Percentiles rank a stretch among this genome's conserved stretches.
phyloP scores from a whole-genome alignment of 2,329 filamentous ascomycete genomes.

The Fusarium algeriense region DNA sequence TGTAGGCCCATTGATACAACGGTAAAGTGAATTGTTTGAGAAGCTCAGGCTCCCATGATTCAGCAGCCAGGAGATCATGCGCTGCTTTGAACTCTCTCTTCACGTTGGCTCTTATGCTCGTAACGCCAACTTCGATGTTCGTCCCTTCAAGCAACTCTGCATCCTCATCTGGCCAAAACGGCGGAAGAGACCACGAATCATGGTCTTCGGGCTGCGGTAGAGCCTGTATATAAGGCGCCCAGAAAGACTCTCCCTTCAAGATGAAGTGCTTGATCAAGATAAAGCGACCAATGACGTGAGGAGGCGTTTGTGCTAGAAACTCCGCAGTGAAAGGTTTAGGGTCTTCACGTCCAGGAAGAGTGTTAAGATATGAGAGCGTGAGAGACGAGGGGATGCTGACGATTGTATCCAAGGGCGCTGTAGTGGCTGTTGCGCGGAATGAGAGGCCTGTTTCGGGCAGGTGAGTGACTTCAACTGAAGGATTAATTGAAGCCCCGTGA shows the following conservation, averaged over 20 bases:
- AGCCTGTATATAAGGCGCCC: conserved; percentile 75
- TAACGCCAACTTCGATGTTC: conserved; percentile 63
- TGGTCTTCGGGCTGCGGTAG: conserved; percentile 71
- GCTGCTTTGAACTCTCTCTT: conserved; percentile 61
- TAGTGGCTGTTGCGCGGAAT: conserved; percentile 61
- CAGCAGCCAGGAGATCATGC: conserved; percentile 51
- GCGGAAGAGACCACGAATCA: conserved; percentile 66
- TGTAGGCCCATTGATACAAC: conserved; percentile 74
- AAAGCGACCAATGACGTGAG: conserved; percentile 74
- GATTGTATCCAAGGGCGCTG: conserved; percentile 58
- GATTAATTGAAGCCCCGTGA: conserved; percentile 63
- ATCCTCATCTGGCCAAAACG: conserved; percentile 74
- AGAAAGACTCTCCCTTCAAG: conserved; percentile 68
- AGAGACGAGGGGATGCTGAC: conserved; percentile 65
- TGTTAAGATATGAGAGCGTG: conserved; percentile 71
- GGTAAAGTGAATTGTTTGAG: conserved; percentile 56
- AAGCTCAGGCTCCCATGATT: conserved; percentile 45
- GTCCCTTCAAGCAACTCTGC: conserved; percentile 67
- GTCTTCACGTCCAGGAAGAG: conserved; percentile 50
- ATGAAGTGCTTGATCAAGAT: conserved; percentile 78
- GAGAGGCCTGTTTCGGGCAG: conserved; percentile 66
- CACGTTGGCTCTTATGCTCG: conserved; percentile 61
- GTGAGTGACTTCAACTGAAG: conserved; percentile 64
- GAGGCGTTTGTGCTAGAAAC: conserved; percentile 64
- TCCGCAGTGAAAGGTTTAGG: conserved; percentile 57